Base-by-base conservation (phyloP, 139 green algal genomes). In the Chlamydomonas eustigma region DNA sequence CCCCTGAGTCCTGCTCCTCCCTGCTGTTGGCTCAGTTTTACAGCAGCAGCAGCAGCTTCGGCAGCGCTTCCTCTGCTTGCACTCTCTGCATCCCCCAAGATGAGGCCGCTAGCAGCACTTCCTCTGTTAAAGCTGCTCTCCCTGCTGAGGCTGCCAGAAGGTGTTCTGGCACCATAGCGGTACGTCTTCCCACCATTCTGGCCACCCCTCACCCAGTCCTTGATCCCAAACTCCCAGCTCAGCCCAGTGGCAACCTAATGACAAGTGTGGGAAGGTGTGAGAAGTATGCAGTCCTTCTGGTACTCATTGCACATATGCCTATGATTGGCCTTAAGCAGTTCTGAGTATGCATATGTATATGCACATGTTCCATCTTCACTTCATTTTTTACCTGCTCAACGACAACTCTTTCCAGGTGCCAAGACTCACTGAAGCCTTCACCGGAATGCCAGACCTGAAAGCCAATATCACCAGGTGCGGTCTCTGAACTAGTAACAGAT, bases 161-260 rank as follows among this genome's bases (percentile, higher is more conserved):
- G 73, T 5, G 30, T 24, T 3, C 37, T 37, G 22, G 58, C 72
- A n/a, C 64, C 65, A 3, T 65, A 33, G 25, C 69, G 51, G 64
- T 79, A 73, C 0, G 77, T 72, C 28, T 33, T 50, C 51, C 78
- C 78, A 25, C 38, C 73, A 12, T 50, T 34, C 37, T 38, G 0
- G 24, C 79, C 79, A 30, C 79, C 79, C 5, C 74, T 68, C 68
- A 84, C 74, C 79, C 79, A 84, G 74, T 84, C 79, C 39, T 75
- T 30, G 3, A 84, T 37, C 4, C 34, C 8, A 51, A 84, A 84
- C 0, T 22, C 32, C 68, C 52, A 75, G 36, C 75, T 58, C 38
- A 74, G 67, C 34, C 66, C 67, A 28, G 79, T 75, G 33, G 77
- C 73, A 31, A 69, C 65, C 64, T 84, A 74, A n/a, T n/a, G n/a